Evolutionary conservation across 768 basidiomycete species (phyloP), one percentile per base, ranked within the genome.

Genomic region (Lactarius quietus): DNA sequence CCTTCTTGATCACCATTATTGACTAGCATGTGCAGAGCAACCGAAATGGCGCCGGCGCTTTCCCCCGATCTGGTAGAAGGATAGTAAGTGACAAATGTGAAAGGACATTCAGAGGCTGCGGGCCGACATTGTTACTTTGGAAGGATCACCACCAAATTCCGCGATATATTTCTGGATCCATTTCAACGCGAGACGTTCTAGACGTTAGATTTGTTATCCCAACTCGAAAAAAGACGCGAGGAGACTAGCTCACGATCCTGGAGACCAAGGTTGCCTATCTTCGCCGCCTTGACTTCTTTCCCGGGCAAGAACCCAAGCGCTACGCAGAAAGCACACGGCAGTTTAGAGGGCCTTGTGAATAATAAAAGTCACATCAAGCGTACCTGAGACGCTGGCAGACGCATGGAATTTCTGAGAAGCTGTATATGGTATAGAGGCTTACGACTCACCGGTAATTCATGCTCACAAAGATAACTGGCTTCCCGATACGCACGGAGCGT

Each of bases 111-210:
- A 51, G 48, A 51, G 12, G 48, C 48, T 7, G 14, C 17, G 10
- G 31, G n/a, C 41, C 41, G n/a, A 73, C 70, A 73, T 73, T 20
- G 73, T 72, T 6, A 76, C 76, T 65, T 73, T 77, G 3, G 61
- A 59, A 14, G 73, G 72, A 63, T 81, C 77, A 33, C 80, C 80
- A 1, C 80, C 80, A 63, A 80, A 81, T 1, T 72, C 69, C 41
- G 65, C 69, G 38, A 80, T 79, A 65, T 81, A 76, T 61, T 75
- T 71, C 57, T 79, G 76, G 3, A 81, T 73, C 79, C 80, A 81
- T 60, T 76, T 73, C 3, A 81, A 66, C 1, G 76, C 78, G 26
- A 75, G 70, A 10, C 74, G 68, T 20, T 72, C 72, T 79, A 52
- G 31, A 43, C 15, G 51, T 48, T 33, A 38, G 10, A 33, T 61